Conservation (phyloP, 768 basidiomycete species). For the Leucosporidium scottii region DNA sequence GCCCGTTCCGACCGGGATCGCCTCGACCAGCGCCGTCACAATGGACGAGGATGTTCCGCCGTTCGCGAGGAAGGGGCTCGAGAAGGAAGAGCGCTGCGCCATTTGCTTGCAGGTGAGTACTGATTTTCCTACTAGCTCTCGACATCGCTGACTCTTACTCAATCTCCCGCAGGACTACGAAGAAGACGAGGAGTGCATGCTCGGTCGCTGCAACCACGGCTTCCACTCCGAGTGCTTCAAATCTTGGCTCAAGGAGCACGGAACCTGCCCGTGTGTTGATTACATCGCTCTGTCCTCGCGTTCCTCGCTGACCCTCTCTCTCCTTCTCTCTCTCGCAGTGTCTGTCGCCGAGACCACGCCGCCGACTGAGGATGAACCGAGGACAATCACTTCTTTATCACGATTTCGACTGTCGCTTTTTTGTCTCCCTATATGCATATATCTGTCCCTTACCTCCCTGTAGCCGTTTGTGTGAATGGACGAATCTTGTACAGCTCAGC, state of each 20-base stretch:
- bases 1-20: background rate
- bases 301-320: background rate
- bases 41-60: slow-evolving; percentile 3
- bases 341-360: slow-evolving; percentile 23
- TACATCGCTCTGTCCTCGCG: background rate
- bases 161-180: slow-evolving; percentile 26
- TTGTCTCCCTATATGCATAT: too few species aligned
- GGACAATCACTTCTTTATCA: too few species aligned
- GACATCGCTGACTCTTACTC: background rate
- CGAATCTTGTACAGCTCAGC: too few species aligned
- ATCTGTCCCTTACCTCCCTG: too few species aligned
- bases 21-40: slow-evolving; percentile 6
- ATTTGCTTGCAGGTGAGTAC: slow-evolving; percentile 23
- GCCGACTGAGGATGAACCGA: too few species aligned
- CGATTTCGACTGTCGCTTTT: too few species aligned
- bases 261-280: slow-evolving; percentile 12
- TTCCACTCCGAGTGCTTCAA: slow-evolving; percentile 31
- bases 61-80: slow-evolving; percentile 17
- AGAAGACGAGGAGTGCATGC: slow-evolving; percentile 23
- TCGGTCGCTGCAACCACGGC: slow-evolving; percentile 25
- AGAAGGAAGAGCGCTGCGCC: slow-evolving; percentile 25
- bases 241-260: slow-evolving; percentile 6
- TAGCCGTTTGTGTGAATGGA: too few species aligned
- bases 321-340: background rate
- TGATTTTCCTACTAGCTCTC: background rate